Base-by-base conservation (phyloP, 2,329 filamentous ascomycete genomes). In the Pleurostoma richardsiae region DNA sequence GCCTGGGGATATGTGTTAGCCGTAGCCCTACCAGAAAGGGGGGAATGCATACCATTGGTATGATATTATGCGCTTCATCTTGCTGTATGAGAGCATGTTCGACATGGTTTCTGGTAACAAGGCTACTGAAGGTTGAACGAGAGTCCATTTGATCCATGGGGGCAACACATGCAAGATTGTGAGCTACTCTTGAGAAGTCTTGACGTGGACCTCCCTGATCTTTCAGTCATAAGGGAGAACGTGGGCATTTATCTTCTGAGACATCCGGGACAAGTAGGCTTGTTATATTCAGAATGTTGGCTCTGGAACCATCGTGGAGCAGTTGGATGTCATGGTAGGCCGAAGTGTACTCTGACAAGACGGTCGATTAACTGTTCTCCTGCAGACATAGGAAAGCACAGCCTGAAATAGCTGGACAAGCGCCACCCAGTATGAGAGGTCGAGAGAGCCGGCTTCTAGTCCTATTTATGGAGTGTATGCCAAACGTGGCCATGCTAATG, bases 201-300 rank as follows among this genome's bases (percentile, higher is more conserved):
- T 26, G 41, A 42, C 27, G 29, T 30, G 41, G 39, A 49, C 38
- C 29, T 30, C 19, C 30, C 28, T 28, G 36, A 19, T n/a, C 42
- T 38, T 41, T 47, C 49, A 47, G 49, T 42, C 39, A 49, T 42
- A 27, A 40, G 29, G 40, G 49, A 47, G 30, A 51, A 49, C 49
- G 42, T 51, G 47, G 45, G 49, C 49, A 51, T 30, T 51, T 47
- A 51, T 19, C 40, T 6, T 40, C 47, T 43, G 42, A 45, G 47
- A 41, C 43, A 41, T 41, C 44, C 44, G 40, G 47, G 47, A 51
- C 42, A 45, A 29, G 10, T 41, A 29, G 29, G n/a, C 30, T 30
- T 30, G 44, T 19, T 19, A 19, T 19, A 19, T 19, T 19, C 19
- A 19, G 19, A 19, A 19, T 19, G 19, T 19, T 19, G 19, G 19